Evolutionary conservation across 176 grass and related monocot species (phyloP).

Genomic region (Triticum monococcum): DNA sequence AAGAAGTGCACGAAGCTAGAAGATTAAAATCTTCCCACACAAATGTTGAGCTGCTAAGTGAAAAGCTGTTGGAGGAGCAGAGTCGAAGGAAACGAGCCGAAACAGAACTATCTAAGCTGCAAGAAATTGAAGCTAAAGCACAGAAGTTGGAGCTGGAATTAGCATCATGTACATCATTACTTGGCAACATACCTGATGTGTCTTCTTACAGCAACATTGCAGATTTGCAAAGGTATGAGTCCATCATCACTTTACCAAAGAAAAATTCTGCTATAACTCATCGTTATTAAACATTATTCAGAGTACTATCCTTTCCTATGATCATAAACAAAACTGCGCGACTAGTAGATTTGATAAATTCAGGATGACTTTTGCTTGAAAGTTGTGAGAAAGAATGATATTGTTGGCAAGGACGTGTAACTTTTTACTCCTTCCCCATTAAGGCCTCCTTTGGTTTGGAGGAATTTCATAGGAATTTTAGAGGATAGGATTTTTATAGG

Average conservation of each 20-base stretch:
- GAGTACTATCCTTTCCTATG: constrained; percentile 1
- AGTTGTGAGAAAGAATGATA: not conserved
- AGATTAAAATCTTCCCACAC: constrained; percentile 80
- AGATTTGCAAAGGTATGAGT: constrained; percentile 64
- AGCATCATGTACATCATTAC: constrained; percentile 65
- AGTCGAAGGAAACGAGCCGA: constrained; percentile 68
- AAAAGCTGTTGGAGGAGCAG: constrained; percentile 91
- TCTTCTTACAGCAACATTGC: constrained; percentile 72
- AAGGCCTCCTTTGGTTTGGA: too few species aligned
- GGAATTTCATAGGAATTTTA: too few species aligned
- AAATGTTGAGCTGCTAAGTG: constrained; percentile 82
- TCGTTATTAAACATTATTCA: not conserved
- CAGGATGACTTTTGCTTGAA: constrained; percentile 8
- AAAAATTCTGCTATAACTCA: constrained; percentile 10
- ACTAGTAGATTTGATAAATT: not conserved
- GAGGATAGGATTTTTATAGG: too few species aligned
- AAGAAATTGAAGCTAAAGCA: constrained; percentile 59
- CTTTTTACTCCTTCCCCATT: not conserved
- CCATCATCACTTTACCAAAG: constrained; percentile 9
- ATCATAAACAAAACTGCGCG: not conserved
- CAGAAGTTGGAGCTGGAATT: constrained; percentile 88
- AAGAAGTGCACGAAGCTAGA: constrained; percentile 83
- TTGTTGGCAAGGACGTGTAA: not conserved
- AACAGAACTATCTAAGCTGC: constrained; percentile 73
- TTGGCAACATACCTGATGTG: constrained; percentile 83